A percentile compares a stretch with the other conserved stretches of the same genome.
phyloP scores from a whole-genome alignment of 257 asterid species.

The Prunella vulgaris region DNA sequence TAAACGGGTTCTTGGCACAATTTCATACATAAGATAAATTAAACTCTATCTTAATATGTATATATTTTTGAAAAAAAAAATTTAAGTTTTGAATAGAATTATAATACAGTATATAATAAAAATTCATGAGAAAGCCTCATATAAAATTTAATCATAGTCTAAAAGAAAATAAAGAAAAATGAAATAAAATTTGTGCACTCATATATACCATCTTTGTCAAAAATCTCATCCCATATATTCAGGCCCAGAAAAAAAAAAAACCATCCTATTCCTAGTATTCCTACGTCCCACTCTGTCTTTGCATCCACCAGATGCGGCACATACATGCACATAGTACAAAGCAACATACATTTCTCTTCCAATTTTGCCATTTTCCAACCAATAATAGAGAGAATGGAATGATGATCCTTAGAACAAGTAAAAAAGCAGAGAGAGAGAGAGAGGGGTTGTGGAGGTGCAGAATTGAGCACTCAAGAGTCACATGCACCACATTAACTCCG shows the following conservation, averaged over 20 bases:
- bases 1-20: background rate
- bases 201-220: slow-evolving; percentile 22
- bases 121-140: too few relatives aligned
- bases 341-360: slow-evolving; percentile 17
- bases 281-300: slow-evolving; percentile 51
- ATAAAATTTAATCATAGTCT: too few relatives aligned
- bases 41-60: too few relatives aligned
- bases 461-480: slow-evolving; percentile 43
- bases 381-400: slow-evolving; percentile 32
- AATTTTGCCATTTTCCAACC: slow-evolving; percentile 8
- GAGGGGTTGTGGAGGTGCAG: slow-evolving; percentile 55
- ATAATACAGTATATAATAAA: too few relatives aligned
- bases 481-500: slow-evolving; percentile 46
- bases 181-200: background rate
- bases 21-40: too few relatives aligned
- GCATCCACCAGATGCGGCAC: slow-evolving; percentile 25
- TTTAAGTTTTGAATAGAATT: too few relatives aligned
- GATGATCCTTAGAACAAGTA: slow-evolving; percentile 32
- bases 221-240: slow-evolving; percentile 26
- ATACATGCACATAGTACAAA: slow-evolving; percentile 21
- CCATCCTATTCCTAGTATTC: slow-evolving; percentile 47
- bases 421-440: slow-evolving; percentile 16
- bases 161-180: background rate
- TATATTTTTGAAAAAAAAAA: too few relatives aligned
- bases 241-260: slow-evolving; percentile 33